Base-by-base conservation (phyloP, 257 asterid genomes). In the Jasminum sambac region DNA sequence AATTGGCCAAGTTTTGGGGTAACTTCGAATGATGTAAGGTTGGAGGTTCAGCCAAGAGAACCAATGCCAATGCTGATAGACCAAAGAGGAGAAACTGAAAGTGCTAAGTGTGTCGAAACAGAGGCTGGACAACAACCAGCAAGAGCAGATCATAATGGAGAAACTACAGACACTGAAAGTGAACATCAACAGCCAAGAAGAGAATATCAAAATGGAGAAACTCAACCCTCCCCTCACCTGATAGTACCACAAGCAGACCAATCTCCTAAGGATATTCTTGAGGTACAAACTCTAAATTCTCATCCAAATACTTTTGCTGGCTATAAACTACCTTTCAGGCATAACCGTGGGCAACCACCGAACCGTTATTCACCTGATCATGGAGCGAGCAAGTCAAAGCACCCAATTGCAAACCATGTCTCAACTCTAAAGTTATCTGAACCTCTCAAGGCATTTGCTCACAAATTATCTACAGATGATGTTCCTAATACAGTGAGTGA, bases 11-110 rank as follows among this genome's bases (percentile, higher is more conserved):
- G n/a, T n/a, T n/a, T n/a, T n/a, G n/a, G n/a, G n/a, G n/a, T n/a
- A n/a, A n/a, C n/a, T n/a, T 36, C 79, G 70, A 70, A 19, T 70
- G 19, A 46, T 41, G 65, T 64, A 73, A 69, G 6, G 3, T 16
- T 10, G 13, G 2, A 26, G 12, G 5, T 26, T 11, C 9, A 13
- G 16, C 12, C 9, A 30, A 25, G n/a, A 11, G 21, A n/a, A n/a
- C 23, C 24, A 9, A 64, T 16, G 9, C 12, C 26, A 8, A n/a
- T n/a, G n/a, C n/a, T n/a, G n/a, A 8, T 13, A 64, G 24, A 4
- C 16, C 23, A 13, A 30, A 14, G 52, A 17, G 9, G 60, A 13
- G 19, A 37, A 69, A 16, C 5, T 37, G 42, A 8, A 16, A 63
- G 19, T 11, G 37, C 19, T 13, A 11, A 37, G 34, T 2, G 0